phyloP scores from a whole-genome alignment of 805 yeast genomes.

The Scheffersomyces amazonensis region DNA sequence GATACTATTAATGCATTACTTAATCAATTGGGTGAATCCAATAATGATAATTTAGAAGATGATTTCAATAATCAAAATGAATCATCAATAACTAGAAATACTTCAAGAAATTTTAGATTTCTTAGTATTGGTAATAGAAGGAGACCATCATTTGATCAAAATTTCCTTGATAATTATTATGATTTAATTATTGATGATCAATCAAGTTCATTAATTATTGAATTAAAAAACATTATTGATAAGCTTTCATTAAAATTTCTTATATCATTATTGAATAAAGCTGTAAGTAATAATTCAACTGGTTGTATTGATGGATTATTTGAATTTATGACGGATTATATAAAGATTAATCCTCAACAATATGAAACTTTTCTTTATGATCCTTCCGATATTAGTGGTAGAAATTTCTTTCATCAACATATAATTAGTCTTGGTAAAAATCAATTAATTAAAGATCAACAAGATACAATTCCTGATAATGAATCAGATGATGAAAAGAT shows the following conservation, averaged over 20 bases:
- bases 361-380: conserved; percentile 38
- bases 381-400: conserved; percentile 69
- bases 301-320: conserved; percentile 59
- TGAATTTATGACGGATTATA: conserved; percentile 42
- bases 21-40: conserved; percentile 45
- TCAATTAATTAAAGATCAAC: conserved; percentile 30
- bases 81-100: background rate
- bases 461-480: conserved; percentile 6
- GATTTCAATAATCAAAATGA: background rate
- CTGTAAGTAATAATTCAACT: conserved; percentile 55
- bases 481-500: conserved; percentile 47
- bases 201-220: conserved; percentile 16
- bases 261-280: conserved; percentile 61
- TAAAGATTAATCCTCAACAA: conserved; percentile 16
- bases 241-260: conserved; percentile 48
- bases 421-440: conserved; percentile 76
- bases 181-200: conserved; percentile 39
- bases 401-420: conserved; percentile 84
- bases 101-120: conserved; percentile 11
- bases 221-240: conserved; percentile 40
- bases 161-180: conserved; percentile 17
- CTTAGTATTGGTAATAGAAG: conserved; percentile 20
- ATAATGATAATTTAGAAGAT: conserved; percentile 5
- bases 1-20: conserved; percentile 50
- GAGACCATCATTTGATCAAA: conserved; percentile 23